Evolutionary conservation across 768 basidiomycete species (phyloP).

Genomic region (Russula earlei): DNA sequence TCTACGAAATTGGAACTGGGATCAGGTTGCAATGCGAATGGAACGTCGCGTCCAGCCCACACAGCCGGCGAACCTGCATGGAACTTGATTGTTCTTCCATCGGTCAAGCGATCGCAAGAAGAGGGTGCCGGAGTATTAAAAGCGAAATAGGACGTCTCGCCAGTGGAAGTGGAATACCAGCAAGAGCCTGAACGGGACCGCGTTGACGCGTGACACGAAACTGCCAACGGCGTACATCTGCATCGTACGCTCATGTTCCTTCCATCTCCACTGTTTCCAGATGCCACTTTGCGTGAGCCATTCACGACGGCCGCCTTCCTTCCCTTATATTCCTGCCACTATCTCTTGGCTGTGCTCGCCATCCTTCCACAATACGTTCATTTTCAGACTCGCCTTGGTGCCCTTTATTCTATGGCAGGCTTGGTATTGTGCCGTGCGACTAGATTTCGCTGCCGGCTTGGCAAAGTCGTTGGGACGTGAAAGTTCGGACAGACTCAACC

Average conservation of each 20-base stretch:
- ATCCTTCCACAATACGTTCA: conserved; percentile 7
- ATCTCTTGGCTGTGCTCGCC: conserved; percentile 9
- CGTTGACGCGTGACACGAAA: too few relatives aligned
- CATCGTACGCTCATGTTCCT: not conserved
- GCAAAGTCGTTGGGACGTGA: not conserved
- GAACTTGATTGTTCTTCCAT: too few relatives aligned
- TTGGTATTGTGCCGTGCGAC: not conserved
- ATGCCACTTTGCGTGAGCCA: conserved; percentile 7
- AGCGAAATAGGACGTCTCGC: too few relatives aligned
- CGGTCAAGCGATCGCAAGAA: too few relatives aligned
- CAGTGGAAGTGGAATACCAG: too few relatives aligned
- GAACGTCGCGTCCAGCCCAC: too few relatives aligned
- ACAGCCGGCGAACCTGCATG: too few relatives aligned
- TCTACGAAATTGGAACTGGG: too few relatives aligned
- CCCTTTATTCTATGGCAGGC: conserved; percentile 7
- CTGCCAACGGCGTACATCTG: too few relatives aligned
- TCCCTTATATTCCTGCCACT: not conserved
- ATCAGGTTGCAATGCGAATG: too few relatives aligned
- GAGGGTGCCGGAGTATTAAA: too few relatives aligned
- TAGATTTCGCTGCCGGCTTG: conserved; percentile 1
- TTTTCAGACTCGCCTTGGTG: not conserved
- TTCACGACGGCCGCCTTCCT: not conserved
- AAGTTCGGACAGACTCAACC: not conserved
- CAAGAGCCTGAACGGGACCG: too few relatives aligned
- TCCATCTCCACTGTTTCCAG: not conserved